Percentiles rank a stretch among this genome's conserved stretches.
These are phyloP conservation scores for Phylloporus sp. DNA, from an alignment of 768 basidiomycete species.

Conservation along the genomic window DNA sequence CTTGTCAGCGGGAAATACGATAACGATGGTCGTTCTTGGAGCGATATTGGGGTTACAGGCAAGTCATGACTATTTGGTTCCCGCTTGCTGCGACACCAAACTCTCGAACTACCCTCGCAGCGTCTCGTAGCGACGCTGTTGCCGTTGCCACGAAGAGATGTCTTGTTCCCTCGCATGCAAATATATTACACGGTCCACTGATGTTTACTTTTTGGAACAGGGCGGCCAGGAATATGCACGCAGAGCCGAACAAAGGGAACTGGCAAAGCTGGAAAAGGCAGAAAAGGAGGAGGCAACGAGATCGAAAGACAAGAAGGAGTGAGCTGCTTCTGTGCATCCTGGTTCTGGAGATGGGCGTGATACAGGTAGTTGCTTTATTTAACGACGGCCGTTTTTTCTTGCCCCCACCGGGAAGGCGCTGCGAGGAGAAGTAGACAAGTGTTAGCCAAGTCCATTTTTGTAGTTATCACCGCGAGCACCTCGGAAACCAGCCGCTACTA, in stretches of 20 bases:
- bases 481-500: slow-evolving; percentile 11
- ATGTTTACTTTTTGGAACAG: slow-evolving; percentile 35
- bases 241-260: slow-evolving; percentile 48
- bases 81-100: slow-evolving; percentile 2
- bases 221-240: slow-evolving; percentile 82
- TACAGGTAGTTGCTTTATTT: slow-evolving; percentile 2
- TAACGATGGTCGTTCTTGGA: slow-evolving; percentile 66
- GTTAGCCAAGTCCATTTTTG: slow-evolving; percentile 24
- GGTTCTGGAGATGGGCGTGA: slow-evolving; percentile 5
- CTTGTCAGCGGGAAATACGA: slow-evolving; percentile 81
- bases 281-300: slow-evolving; percentile 22
- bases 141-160: not conserved
- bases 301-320: slow-evolving; percentile 31
- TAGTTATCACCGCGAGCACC: slow-evolving; percentile 17
- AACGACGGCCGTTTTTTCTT: not conserved
- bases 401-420: not conserved
- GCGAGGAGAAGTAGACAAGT: slow-evolving; percentile 4
- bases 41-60: slow-evolving; percentile 72
- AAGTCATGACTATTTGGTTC: slow-evolving; percentile 23
- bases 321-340: not conserved
- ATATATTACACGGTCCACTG: slow-evolving; percentile 6
- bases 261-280: slow-evolving; percentile 37
- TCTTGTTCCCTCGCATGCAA: slow-evolving; percentile 7
- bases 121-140: slow-evolving; percentile 13
- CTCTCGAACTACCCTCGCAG: slow-evolving; percentile 1